phyloP scores from a whole-genome alignment of 345 rosid genomes.

The Isatis tinctoria region DNA sequence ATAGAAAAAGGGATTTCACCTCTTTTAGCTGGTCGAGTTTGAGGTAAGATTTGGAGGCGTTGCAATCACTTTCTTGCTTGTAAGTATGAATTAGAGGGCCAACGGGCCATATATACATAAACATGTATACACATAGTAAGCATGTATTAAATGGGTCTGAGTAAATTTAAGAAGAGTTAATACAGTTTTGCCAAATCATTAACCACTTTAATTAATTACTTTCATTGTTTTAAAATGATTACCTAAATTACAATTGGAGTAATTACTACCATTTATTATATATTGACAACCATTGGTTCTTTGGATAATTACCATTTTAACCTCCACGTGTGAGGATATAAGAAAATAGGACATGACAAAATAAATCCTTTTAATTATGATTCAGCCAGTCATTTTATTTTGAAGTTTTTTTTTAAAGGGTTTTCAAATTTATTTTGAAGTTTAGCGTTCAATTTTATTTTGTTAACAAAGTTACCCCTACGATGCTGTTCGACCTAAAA shows the following conservation, averaged over 20 bases:
- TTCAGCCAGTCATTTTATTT: background rate
- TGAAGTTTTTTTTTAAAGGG: too few relatives aligned
- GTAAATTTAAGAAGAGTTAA: slow-evolving; percentile 4
- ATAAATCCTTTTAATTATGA: background rate
- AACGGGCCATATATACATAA: slow-evolving; percentile 8
- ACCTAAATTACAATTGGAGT: slow-evolving; percentile 1
- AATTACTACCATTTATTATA: background rate
- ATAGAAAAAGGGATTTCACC: slow-evolving; percentile 15
- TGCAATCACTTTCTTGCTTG: background rate
- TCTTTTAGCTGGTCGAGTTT: slow-evolving; percentile 20
- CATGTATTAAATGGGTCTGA: background rate
- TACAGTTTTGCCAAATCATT: slow-evolving; percentile 15
- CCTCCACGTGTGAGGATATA: background rate
- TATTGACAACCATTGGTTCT: background rate
- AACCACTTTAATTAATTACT: slow-evolving; percentile 5
- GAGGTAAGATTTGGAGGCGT: background rate
- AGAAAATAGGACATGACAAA: background rate
- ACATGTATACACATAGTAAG: background rate
- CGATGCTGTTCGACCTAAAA: background rate
- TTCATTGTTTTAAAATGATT: background rate
- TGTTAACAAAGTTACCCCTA: background rate
- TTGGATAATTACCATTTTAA: background rate
- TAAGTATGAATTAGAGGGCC: background rate
- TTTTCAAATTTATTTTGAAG: background rate
- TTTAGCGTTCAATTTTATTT: background rate